Evolutionary conservation across 768 basidiomycete genomes (phyloP).

Genomic region (Amyloporia xantha): DNA sequence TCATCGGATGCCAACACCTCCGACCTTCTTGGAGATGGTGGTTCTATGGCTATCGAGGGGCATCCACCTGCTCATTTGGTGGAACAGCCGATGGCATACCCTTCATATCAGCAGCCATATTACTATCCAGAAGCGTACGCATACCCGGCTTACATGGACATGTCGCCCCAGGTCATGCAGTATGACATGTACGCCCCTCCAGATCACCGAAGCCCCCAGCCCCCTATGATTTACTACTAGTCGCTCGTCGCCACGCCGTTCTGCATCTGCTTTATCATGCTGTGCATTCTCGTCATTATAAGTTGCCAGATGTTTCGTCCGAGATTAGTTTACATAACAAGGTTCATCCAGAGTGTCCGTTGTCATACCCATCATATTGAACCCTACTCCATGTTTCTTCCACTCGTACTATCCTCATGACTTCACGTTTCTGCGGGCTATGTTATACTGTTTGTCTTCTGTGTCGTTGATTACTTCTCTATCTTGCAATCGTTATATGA

Average conservation of each 20-base stretch:
- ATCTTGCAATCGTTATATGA: background rate
- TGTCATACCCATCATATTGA: background rate
- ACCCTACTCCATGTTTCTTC: background rate
- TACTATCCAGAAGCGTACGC: conserved; percentile 67
- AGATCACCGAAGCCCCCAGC: conserved; percentile 36
- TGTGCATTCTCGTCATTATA: conserved; percentile 10
- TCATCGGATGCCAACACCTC: conserved; percentile 23
- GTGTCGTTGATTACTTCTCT: background rate
- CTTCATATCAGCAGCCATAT: conserved; percentile 57
- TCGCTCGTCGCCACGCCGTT: conserved; percentile 14
- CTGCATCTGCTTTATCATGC: conserved; percentile 22
- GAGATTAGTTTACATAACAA: background rate
- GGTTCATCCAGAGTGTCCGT: background rate
- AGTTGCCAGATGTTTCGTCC: background rate
- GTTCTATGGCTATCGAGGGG: background rate
- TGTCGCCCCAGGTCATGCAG: conserved; percentile 55
- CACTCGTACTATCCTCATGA: background rate
- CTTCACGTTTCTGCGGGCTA: background rate
- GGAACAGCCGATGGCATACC: conserved; percentile 39
- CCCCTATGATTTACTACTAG: conserved; percentile 51
- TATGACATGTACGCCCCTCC: conserved; percentile 58
- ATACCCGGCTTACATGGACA: conserved; percentile 64
- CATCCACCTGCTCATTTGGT: conserved; percentile 22
- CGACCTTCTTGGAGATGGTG: conserved; percentile 6
- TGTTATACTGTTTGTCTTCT: background rate